Evolutionary conservation across 305 asterid genomes (phyloP).

Genomic region (Andrographis paniculata): DNA sequence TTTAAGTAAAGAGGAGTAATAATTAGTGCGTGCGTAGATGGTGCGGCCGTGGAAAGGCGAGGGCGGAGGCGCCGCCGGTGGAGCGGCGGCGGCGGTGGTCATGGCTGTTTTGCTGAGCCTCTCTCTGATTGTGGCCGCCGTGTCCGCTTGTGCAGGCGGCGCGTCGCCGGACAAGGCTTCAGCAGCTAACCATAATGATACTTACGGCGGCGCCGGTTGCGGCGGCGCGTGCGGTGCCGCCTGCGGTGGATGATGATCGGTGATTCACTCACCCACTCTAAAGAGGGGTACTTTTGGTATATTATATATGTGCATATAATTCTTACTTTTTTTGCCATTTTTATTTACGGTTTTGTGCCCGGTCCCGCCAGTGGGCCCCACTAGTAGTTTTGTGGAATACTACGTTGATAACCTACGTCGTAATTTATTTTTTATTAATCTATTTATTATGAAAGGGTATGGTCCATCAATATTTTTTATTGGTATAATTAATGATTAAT

Average conservation of each 20-base stretch:
- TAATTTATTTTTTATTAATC: too few species aligned
- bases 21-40: conserved; percentile 5
- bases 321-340: too few species aligned
- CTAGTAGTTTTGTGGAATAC: too few species aligned
- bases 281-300: background rate
- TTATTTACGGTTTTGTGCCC: too few species aligned
- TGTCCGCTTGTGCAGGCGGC: conserved; percentile 29
- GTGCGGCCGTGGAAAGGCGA: conserved; percentile 28
- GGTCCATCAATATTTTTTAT: too few species aligned
- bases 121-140: conserved; percentile 17
- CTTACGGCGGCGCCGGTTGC: conserved; percentile 27
- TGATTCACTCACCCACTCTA: too few species aligned
- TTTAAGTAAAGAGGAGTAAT: too few species aligned
- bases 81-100: conserved; percentile 15
- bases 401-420: too few species aligned
- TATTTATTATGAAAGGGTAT: too few species aligned
- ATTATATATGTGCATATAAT: too few species aligned
- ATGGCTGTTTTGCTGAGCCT: conserved; percentile 29
- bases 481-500: too few species aligned
- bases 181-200: conserved; percentile 21
- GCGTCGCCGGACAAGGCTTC: conserved; percentile 25
- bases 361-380: too few species aligned
- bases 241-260: conserved; percentile 34
- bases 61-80: conserved; percentile 19
- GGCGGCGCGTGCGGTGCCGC: conserved; percentile 30